Base-by-base conservation (phyloP, 1,139 yeast species). In the Scheffersomyces parashehatae region DNA sequence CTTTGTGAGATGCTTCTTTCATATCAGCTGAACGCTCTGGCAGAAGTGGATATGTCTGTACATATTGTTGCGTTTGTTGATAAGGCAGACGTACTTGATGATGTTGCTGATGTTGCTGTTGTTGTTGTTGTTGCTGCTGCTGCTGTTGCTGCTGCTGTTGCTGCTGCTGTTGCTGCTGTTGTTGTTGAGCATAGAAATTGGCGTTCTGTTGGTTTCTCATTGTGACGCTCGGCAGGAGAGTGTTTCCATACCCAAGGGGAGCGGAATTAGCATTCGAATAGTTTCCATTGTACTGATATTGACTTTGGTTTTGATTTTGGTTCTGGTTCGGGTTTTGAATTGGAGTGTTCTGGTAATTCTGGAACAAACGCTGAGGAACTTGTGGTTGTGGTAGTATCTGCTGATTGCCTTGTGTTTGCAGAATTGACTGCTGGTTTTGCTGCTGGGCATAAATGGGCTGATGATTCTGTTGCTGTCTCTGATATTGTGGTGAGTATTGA, bases 341-440 rank as follows among this genome's bases (percentile, higher is more conserved):
- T 8, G 48, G 38, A 9, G 39, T 26, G 7, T 38, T 34, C 35
- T 49, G 53, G 37, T 49, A 53, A 36, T 51, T 51, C 36, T 51
- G 56, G 29, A 48, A 53, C 12, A 51, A 32, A 8, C 55, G 30
- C 35, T 52, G 56, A 4, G 51, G 40, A n/a, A 40, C 44, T 7
- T 47, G 42, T 3, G 51, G 47, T 33, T 51, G 54, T 5, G 55
- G 48, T 12, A 47, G 35, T n/a, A 37, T 40, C 32, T 49, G 52
- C 30, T 47, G 44, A 45, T 32, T 39, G 49, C 8, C 26, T 28
- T 42, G 49, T 29, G 44, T 50, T 15, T 44, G 49, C n/a, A 34
- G 43, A 20, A 20, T 20, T 5, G 26, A 20, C 15, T 41, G 43
- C 15, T 39, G 46, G 20, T 42, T 48, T 11, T 33, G 40, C 31